Evolutionary conservation across 1,284 basidiomycete genomes (phyloP), one percentile per base, ranked within the genome.

Genomic region (Pisolithus thermaeus): DNA sequence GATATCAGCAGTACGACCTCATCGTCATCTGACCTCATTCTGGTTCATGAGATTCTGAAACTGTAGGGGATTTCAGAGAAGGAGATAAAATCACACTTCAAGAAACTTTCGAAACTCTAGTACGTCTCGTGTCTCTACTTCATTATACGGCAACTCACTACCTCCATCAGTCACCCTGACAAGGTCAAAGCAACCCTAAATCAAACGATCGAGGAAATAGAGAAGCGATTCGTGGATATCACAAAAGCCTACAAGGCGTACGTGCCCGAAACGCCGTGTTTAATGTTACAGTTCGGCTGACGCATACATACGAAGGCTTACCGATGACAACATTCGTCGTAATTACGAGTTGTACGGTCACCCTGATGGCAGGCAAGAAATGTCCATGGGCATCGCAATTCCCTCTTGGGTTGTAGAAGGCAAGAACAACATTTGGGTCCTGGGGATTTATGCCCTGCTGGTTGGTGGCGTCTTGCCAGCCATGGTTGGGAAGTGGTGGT

Each of bases 241-340:
- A 99, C 97, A 23, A 99, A 99, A 70, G 97, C 97, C 1, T 99
- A 99, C 76, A 99, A 99, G 77, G 71, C 96, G 82, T 92, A 58
- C 56, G 83, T 71, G 4, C 22, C 11, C 4, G 20, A 25, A 12
- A 12, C 12, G 12, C 14, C 32, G 16, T 9, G 3, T 4, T n/a
- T n/a, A 23, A 47, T 18, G 14, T 39, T 7, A 25, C 18, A 27
- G 39, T 14, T 36, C 37, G 27, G 45, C 46, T 54, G 47, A 51
- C 46, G 42, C 9, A 5, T n/a, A 27, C 7, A 28, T 37, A 25
- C 4, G 0, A 52, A 92, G 90, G 7, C 73, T 99, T 40, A 99
- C 96, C 0, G 95, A 99, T 70, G 92, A 94, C 62, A 87, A 82
- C 2, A 95, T 92, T 53, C 90, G 94, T 46, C 84, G 90, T 64